Conservation (phyloP, 2,329 filamentous ascomycete species). For the Tympanopsis confertula region DNA sequence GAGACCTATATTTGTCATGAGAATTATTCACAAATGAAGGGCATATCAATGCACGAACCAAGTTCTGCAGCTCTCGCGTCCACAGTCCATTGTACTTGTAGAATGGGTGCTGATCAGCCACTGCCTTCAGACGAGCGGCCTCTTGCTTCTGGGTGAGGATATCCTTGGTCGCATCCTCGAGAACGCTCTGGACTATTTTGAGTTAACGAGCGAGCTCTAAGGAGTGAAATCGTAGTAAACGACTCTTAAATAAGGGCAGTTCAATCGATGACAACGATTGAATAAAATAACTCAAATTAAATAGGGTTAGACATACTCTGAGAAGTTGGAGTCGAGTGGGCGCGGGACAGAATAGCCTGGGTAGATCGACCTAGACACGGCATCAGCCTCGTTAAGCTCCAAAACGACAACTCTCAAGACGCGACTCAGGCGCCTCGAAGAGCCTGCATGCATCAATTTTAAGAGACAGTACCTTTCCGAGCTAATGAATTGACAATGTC, state of each 20-base stretch:
- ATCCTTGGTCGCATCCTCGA: constrained; percentile 37
- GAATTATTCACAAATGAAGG: constrained; percentile 1
- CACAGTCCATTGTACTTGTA: constrained; percentile 60
- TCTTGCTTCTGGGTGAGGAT: constrained; percentile 41
- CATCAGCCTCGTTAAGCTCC: no score
- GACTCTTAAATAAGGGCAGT: no score
- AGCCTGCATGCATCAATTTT: no score
- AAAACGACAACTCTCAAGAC: no score
- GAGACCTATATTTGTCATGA: background rate
- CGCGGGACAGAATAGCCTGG: constrained; percentile 47
- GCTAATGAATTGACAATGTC: no score
- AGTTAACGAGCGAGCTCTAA: background rate
- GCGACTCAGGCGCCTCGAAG: no score
- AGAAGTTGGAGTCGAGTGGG: constrained; percentile 47
- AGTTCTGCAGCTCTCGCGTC: constrained; percentile 51
- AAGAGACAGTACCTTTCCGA: no score
- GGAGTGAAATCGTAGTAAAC: no score
- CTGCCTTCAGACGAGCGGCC: constrained; percentile 38
- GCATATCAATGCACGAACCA: constrained; percentile 23
- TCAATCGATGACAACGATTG: no score
- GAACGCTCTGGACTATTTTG: constrained; percentile 28
- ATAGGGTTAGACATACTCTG: constrained; percentile 29
- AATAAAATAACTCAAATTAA: no score
- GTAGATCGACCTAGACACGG: constrained; percentile 39
- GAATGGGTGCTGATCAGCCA: constrained; percentile 54